Percentiles rank a stretch among this genome's conserved stretches.
These are phyloP conservation scores for Agastache rugosa DNA, from an alignment of 257 asterid genomes.

Conservation along the genomic window DNA sequence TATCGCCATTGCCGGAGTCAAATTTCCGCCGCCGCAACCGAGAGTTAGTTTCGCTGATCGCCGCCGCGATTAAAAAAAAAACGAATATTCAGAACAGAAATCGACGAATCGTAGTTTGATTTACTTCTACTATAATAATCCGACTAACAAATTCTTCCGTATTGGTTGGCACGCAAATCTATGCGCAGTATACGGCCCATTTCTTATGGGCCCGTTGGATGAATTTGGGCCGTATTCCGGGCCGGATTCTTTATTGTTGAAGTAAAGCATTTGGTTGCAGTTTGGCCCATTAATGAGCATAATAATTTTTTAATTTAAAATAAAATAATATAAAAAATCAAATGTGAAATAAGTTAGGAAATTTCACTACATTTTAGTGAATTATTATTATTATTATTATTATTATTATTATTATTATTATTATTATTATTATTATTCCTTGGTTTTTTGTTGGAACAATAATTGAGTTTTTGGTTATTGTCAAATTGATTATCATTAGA, in stretches of 20 bases:
- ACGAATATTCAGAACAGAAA: slow-evolving; percentile 20
- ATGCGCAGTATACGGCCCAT: slow-evolving; percentile 27
- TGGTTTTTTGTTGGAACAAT: slow-evolving; percentile 1
- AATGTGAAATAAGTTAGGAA: neutral
- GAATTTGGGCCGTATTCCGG: neutral
- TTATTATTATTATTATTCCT: too few species aligned
- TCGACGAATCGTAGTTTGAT: slow-evolving; percentile 30
- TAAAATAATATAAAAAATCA: neutral
- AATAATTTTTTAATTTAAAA: too few species aligned
- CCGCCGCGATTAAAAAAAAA: slow-evolving; percentile 19
- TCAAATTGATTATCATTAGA: slow-evolving; percentile 17
- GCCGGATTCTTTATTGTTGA: neutral
- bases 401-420: too few species aligned
- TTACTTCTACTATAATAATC: slow-evolving; percentile 10
- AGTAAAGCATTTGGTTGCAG: neutral
- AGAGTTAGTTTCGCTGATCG: slow-evolving; percentile 6
- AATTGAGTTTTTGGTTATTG: slow-evolving; percentile 4
- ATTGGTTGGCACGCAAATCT: slow-evolving; percentile 38
- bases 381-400: neutral
- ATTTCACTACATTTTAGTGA: neutral
- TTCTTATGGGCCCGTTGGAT: neutral
- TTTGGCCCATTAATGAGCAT: slow-evolving; percentile 10
- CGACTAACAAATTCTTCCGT: neutral
- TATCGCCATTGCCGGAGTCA: slow-evolving; percentile 59
- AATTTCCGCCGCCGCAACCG: slow-evolving; percentile 21